A percentile compares a stretch with the other conserved stretches of the same genome.
Conservation (phyloP, 129 eudicot genomes). For the Cynara cardunculus region DNA sequence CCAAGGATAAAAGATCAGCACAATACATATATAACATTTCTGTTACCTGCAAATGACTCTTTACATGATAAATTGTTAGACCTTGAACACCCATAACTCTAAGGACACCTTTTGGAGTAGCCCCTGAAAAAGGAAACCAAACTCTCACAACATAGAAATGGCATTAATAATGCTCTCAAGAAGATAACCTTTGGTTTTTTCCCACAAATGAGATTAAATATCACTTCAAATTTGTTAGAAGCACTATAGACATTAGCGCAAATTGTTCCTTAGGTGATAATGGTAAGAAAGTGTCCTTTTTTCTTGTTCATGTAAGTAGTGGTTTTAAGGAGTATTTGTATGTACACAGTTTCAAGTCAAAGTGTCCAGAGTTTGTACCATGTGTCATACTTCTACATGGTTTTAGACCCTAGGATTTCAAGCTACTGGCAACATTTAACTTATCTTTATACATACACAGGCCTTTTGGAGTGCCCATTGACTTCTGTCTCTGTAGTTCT, state of each 20-base stretch:
- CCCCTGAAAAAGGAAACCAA: constrained; percentile 39
- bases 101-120: constrained; percentile 73
- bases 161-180: background rate
- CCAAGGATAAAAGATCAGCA: background rate
- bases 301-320: background rate
- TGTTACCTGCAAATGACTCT: constrained; percentile 62
- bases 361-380: background rate
- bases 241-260: background rate
- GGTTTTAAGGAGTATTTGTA: background rate
- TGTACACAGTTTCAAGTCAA: background rate
- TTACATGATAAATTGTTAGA: constrained; percentile 63
- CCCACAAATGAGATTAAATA: background rate
- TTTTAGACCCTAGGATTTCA: background rate
- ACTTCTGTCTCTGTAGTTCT: too few species aligned
- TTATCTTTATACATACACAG: background rate
- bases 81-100: constrained; percentile 78
- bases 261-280: background rate
- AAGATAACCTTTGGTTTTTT: background rate
- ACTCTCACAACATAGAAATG: constrained; percentile 4
- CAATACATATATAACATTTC: background rate
- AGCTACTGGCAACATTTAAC: background rate
- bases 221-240: background rate
- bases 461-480: too few species aligned
- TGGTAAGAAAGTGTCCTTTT: background rate
- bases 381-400: background rate